A percentile compares a stretch with the other conserved stretches of the same genome.
These are phyloP conservation scores for Fonsecaea nubica DNA, from an alignment of 2,329 filamentous ascomycete genomes.

Conservation along the genomic window DNA sequence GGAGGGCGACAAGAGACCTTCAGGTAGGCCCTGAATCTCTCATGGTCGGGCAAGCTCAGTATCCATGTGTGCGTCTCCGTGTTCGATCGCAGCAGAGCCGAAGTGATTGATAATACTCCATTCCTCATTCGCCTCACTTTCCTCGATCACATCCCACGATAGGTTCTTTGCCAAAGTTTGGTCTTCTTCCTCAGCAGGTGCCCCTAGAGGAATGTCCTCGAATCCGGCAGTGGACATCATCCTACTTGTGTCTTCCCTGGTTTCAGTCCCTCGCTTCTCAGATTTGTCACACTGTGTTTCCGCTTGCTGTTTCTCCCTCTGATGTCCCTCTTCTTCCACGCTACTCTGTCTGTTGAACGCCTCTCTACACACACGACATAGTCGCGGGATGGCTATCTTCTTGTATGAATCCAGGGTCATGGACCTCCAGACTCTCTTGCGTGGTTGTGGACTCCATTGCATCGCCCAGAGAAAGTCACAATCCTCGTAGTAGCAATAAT, in stretches of 20 bases:
- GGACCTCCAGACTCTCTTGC: background rate
- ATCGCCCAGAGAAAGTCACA: slow-evolving; percentile 13
- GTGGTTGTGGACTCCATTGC: slow-evolving; percentile 13
- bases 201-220: slow-evolving; percentile 5
- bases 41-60: slow-evolving; percentile 10
- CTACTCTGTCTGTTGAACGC: background rate
- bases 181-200: background rate
- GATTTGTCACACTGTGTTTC: background rate
- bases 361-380: slow-evolving; percentile 5
- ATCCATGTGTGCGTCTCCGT: slow-evolving; percentile 14
- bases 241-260: background rate
- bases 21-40: background rate
- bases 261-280: background rate
- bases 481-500: slow-evolving; percentile 13
- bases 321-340: background rate
- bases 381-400: background rate
- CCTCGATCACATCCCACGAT: slow-evolving; percentile 14
- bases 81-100: slow-evolving; percentile 11
- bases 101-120: slow-evolving; percentile 19
- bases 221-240: background rate
- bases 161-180: background rate
- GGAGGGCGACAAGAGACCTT: background rate
- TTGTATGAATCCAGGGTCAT: slow-evolving; percentile 6
- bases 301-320: background rate
- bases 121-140: slow-evolving; percentile 16